These are phyloP conservation scores for Batrachochytrium dendrobatidis DNA, from an alignment of 371 early-diverging fungal genomes.

Conservation along the genomic window DNA sequence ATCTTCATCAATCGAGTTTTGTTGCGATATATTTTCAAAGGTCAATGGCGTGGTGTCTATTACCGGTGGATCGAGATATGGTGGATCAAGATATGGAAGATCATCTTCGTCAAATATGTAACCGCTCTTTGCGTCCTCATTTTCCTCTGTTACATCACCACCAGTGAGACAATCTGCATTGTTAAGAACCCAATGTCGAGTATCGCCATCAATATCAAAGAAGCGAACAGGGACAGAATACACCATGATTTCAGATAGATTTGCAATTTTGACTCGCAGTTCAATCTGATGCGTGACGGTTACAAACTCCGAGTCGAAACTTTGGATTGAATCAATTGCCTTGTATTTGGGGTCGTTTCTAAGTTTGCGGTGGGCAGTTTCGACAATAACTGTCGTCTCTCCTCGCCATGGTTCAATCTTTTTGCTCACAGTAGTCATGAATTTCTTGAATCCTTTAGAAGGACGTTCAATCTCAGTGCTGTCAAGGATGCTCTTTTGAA, in stretches of 20 bases:
- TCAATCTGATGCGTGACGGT: slow-evolving; percentile 3
- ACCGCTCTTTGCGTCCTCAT: not conserved
- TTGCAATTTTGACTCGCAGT: not conserved
- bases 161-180: not conserved
- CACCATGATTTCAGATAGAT: not conserved
- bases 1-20: no score
- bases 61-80: no score
- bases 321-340: not conserved
- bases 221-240: slow-evolving; percentile 1
- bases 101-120: slow-evolving; percentile 4
- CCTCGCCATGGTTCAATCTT: slow-evolving; percentile 1
- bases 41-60: no score
- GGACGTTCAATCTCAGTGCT: not conserved
- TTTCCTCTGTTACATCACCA: not conserved
- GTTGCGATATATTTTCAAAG: no score
- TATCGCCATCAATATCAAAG: not conserved
- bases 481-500: not conserved
- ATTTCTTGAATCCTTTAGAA: not conserved
- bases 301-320: not conserved
- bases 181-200: not conserved
- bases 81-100: not conserved
- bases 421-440: not conserved
- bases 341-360: slow-evolving; percentile 1
- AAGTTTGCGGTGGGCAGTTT: not conserved
- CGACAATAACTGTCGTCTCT: not conserved